Percentiles rank a stretch among this genome's conserved stretches.
Conservation (phyloP, 1,139 yeast species). For the Hemisphaericaspora xylanilytica region DNA sequence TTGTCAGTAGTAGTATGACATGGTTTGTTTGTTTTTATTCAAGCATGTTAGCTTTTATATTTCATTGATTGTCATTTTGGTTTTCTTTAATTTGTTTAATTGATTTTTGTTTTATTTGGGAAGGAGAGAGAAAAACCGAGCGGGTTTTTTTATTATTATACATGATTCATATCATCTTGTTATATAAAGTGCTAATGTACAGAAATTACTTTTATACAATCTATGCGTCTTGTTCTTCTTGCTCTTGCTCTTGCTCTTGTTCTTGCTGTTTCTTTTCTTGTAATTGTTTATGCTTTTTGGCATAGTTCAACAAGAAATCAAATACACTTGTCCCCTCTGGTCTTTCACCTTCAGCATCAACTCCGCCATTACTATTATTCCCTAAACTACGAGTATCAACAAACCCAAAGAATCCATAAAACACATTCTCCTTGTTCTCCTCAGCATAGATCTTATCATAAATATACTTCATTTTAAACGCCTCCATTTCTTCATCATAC, state of each 20-base stretch:
- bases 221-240: too few relatives aligned
- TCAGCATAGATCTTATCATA: conserved; percentile 90
- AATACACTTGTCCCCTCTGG: conserved; percentile 51
- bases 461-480: conserved; percentile 81
- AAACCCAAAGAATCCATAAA: conserved; percentile 84
- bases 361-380: conserved; percentile 14
- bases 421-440: conserved; percentile 83
- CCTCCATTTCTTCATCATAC: conserved; percentile 70
- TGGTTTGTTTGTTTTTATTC: too few relatives aligned
- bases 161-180: too few relatives aligned
- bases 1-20: too few relatives aligned
- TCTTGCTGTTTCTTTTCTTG: background rate
- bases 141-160: too few relatives aligned
- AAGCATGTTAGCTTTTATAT: background rate
- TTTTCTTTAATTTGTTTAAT: background rate
- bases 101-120: background rate
- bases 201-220: too few relatives aligned
- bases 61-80: background rate
- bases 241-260: background rate
- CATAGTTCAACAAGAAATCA: conserved; percentile 51
- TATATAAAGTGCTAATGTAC: too few relatives aligned
- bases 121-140: conserved; percentile 1
- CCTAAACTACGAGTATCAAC: conserved; percentile 66
- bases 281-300: conserved; percentile 3
- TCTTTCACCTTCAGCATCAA: conserved; percentile 18